phyloP scores from a whole-genome alignment of 441 rosid species.

The Pelargonium australe region DNA sequence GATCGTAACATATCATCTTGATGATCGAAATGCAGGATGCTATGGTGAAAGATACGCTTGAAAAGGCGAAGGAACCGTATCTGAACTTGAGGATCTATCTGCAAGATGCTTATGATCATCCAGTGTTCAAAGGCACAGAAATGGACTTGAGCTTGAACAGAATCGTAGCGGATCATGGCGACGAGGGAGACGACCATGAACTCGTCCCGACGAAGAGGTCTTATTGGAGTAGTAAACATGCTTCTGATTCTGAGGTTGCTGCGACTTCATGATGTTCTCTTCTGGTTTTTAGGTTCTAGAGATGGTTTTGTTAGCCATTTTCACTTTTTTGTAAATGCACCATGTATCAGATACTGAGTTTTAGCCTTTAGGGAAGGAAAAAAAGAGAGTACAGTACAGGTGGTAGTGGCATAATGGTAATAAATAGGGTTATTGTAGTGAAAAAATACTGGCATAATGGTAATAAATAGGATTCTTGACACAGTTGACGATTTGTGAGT shows the following conservation, averaged over 20 bases:
- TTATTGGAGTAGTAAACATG: background rate
- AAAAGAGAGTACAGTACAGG: no score
- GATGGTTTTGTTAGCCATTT: background rate
- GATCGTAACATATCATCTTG: no score
- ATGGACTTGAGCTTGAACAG: conserved; percentile 31
- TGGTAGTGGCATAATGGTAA: no score
- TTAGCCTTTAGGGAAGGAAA: no score
- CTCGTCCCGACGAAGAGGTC: conserved; percentile 57
- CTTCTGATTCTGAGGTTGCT: background rate
- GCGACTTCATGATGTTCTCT: background rate
- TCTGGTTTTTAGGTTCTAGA: background rate
- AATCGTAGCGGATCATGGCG: conserved; percentile 14
- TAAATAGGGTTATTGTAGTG: no score
- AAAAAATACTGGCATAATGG: no score
- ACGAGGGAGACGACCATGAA: conserved; percentile 41
- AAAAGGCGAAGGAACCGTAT: conserved; percentile 65
- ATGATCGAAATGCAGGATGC: conserved; percentile 56
- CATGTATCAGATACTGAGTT: no score
- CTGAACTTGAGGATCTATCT: conserved; percentile 65
- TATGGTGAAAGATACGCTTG: conserved; percentile 87
- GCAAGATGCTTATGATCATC: conserved; percentile 64
- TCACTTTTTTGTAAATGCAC: no score
- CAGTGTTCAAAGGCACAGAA: conserved; percentile 49
- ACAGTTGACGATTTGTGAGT: no score
- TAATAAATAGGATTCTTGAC: no score